Conservation (phyloP, 176 grass and related monocot genomes). For the Carex myosuroides region DNA sequence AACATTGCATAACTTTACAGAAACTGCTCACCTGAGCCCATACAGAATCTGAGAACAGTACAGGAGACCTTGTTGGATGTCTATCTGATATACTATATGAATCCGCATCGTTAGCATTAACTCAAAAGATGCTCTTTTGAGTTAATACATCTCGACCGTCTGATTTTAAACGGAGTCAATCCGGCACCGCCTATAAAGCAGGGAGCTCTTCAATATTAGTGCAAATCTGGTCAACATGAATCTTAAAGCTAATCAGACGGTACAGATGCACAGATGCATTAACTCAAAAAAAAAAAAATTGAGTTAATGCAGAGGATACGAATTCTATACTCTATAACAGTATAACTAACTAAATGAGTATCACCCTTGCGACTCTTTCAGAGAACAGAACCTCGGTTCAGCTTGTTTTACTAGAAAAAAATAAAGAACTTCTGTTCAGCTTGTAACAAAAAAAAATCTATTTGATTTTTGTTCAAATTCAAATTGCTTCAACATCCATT, state of each 20-base stretch:
- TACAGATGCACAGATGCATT: no score
- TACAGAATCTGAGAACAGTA: neutral
- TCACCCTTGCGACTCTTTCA: neutral
- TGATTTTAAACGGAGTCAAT: no score
- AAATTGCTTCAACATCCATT: neutral
- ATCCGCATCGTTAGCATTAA: no score
- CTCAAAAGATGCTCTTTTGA: no score
- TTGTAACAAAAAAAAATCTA: neutral
- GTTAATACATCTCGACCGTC: no score
- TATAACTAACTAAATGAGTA: neutral
- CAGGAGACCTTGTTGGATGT: neutral
- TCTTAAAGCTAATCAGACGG: no score
- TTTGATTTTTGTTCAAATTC: neutral
- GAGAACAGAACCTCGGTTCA: neutral
- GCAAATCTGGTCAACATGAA: no score
- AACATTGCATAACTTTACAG: neutral
- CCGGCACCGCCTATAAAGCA: no score
- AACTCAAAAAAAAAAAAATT: no score
- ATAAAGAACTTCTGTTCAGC: neutral
- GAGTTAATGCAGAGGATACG: no score
- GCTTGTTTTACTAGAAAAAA: neutral
- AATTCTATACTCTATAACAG: neutral
- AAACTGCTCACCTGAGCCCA: neutral
- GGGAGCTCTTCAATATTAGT: no score
- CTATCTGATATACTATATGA: neutral